Evolutionary conservation across 139 green algal species (phyloP).

Genomic region (Ettlia oleoabundans): DNA sequence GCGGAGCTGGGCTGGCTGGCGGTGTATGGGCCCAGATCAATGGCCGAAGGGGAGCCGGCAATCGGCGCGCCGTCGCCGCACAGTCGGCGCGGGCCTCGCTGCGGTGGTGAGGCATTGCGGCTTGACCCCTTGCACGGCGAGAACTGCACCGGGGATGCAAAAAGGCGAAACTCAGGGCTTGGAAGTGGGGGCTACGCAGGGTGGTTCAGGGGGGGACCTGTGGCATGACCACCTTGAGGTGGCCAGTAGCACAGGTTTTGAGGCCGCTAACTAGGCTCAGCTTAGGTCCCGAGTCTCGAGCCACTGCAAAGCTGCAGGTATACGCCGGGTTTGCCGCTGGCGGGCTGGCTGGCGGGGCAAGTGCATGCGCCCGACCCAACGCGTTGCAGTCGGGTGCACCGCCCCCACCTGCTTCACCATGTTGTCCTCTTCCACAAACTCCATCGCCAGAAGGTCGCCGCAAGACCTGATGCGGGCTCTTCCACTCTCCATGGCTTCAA

Average conservation of each 20-base stretch:
- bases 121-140: neutral
- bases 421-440: neutral
- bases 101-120: neutral
- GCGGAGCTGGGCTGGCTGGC: conserved; percentile 33
- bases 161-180: neutral
- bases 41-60: neutral
- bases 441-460: neutral
- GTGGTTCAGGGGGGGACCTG: neutral
- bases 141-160: neutral
- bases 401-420: neutral
- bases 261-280: too few relatives aligned
- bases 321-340: too few relatives aligned
- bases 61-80: neutral
- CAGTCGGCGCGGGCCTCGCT: neutral
- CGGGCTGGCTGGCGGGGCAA: neutral
- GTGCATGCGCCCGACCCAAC: neutral
- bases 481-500: neutral
- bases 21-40: neutral
- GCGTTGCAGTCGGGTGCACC: neutral
- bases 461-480: neutral
- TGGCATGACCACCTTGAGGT: too few relatives aligned
- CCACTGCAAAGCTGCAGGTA: too few relatives aligned
- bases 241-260: too few relatives aligned
- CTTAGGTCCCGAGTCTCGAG: too few relatives aligned
- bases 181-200: neutral